phyloP scores from a whole-genome alignment of 352 stramenopile genomes.

The Globisporangium takayamanum region DNA sequence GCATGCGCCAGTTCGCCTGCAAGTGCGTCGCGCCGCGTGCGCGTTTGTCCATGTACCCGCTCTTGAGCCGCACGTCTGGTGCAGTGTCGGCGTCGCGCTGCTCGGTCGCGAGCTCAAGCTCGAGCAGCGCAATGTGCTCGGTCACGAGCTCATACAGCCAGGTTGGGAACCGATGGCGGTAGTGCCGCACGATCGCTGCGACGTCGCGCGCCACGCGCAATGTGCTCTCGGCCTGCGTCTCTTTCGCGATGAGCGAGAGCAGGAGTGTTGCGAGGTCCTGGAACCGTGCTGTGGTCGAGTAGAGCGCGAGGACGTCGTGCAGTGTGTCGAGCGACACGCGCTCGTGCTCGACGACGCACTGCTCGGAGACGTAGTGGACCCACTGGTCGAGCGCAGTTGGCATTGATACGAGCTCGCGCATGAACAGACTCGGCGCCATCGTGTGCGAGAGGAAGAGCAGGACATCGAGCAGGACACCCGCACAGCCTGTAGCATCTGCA shows the following conservation, averaged over 20 bases:
- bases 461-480: slow-evolving; percentile 59
- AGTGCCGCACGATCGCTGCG: slow-evolving; percentile 36
- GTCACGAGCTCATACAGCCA: slow-evolving; percentile 54
- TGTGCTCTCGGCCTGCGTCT: slow-evolving; percentile 19
- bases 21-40: slow-evolving; percentile 38
- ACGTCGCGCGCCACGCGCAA: slow-evolving; percentile 44
- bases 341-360: slow-evolving; percentile 44
- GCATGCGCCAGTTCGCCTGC: slow-evolving; percentile 71
- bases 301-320: slow-evolving; percentile 35
- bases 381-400: slow-evolving; percentile 50
- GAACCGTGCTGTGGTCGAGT: slow-evolving; percentile 39
- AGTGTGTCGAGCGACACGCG: slow-evolving; percentile 39
- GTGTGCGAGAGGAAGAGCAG: slow-evolving; percentile 76
- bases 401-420: slow-evolving; percentile 31
- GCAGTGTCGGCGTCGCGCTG: slow-evolving; percentile 33
- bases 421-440: slow-evolving; percentile 50
- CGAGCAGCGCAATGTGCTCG: slow-evolving; percentile 48
- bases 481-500: slow-evolving; percentile 44
- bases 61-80: slow-evolving; percentile 25
- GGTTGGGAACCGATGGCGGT: slow-evolving; percentile 37
- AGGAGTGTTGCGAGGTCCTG: slow-evolving; percentile 52
- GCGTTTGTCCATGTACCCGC: slow-evolving; percentile 55
- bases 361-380: slow-evolving; percentile 58
- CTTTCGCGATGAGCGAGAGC: slow-evolving; percentile 43
- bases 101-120: slow-evolving; percentile 55